A percentile compares a stretch with the other conserved stretches of the same genome.
phyloP scores from a whole-genome alignment of 2,329 filamentous ascomycete genomes.

The Diaporthe vaccinii region DNA sequence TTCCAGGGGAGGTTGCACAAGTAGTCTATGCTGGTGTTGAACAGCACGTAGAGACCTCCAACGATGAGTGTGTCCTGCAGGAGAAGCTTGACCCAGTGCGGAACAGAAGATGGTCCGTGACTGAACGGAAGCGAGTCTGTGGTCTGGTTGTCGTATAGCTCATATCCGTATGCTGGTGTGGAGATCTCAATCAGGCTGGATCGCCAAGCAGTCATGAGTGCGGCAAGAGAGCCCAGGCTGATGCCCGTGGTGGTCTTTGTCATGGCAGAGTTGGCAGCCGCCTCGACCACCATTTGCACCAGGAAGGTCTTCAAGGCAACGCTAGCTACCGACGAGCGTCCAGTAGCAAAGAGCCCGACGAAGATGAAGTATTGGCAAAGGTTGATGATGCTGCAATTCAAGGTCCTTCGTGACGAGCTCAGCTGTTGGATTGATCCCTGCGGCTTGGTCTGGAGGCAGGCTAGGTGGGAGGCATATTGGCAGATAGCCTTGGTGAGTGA shows the following conservation, averaged over 20 bases:
- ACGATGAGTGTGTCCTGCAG: not conserved
- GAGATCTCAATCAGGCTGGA: not conserved
- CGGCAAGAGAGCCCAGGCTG: not conserved
- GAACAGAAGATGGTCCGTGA: not conserved
- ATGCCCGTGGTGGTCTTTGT: not conserved
- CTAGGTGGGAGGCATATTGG: conserved; percentile 23
- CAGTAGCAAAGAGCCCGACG: not conserved
- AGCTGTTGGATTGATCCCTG: not conserved
- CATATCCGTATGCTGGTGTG: not conserved
- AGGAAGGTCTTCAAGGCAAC: not conserved
- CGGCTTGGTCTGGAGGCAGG: not conserved
- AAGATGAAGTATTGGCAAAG: conserved; percentile 5
- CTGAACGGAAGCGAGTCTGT: not conserved
- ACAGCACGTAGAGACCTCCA: not conserved
- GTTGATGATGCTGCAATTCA: conserved; percentile 19
- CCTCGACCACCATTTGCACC: conserved; percentile 7
- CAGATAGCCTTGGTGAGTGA: not conserved
- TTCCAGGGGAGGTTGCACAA: not conserved
- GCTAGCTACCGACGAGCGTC: not conserved
- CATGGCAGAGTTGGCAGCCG: not conserved
- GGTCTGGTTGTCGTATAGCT: conserved; percentile 6
- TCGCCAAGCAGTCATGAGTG: not conserved
- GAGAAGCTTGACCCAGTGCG: conserved; percentile 14
- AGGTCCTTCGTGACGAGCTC: not conserved
- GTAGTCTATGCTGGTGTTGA: not conserved